Conservation (phyloP, 345 rosid species). For the Dimocarpus longan region DNA sequence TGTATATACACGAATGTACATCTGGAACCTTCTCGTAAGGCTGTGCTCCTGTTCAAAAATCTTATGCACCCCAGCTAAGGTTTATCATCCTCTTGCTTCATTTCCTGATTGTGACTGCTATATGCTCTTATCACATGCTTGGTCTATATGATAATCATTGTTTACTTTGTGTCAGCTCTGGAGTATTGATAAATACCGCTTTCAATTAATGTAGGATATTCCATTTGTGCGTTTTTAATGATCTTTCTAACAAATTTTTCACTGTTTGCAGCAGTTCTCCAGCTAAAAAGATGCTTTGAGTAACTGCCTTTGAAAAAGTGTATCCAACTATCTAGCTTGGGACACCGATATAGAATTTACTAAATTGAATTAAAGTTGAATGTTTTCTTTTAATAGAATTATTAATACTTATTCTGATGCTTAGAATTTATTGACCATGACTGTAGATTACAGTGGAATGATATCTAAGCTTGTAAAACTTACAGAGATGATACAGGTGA, state of each 20-base stretch:
- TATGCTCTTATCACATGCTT: constrained; percentile 20
- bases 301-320: constrained; percentile 20
- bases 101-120: constrained; percentile 29
- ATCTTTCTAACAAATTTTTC: constrained; percentile 17
- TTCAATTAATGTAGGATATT: constrained; percentile 2
- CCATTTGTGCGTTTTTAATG: constrained; percentile 5
- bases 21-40: constrained; percentile 58
- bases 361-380: constrained; percentile 6
- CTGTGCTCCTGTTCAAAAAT: constrained; percentile 51
- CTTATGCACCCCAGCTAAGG: constrained; percentile 61
- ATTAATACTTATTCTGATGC: constrained; percentile 10
- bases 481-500: constrained; percentile 11
- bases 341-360: neutral
- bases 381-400: neutral
- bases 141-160: constrained; percentile 6
- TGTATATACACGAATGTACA: constrained; percentile 42
- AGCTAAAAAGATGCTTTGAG: constrained; percentile 21
- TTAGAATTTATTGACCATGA: constrained; percentile 13
- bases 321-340: constrained; percentile 12
- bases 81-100: constrained; percentile 46
- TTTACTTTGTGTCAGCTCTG: neutral
- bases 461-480: constrained; percentile 14
- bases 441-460: constrained; percentile 9
- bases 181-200: neutral
- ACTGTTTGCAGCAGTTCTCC: constrained; percentile 13